These are phyloP conservation scores for Colletotrichum plurivorum DNA, from an alignment of 2,329 filamentous ascomycete genomes.

Conservation along the genomic window DNA sequence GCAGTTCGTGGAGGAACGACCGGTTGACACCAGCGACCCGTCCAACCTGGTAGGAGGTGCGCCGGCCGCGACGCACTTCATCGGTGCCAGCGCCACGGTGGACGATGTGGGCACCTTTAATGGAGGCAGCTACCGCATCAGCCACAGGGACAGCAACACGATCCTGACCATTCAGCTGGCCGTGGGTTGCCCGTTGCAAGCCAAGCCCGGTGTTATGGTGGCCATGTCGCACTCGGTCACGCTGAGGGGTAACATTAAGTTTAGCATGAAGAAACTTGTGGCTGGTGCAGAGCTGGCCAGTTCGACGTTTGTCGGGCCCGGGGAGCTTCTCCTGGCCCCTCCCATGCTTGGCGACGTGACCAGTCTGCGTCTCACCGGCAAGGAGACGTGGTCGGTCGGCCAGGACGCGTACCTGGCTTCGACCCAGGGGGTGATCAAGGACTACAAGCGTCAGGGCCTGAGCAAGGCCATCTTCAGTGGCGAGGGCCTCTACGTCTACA, in stretches of 20 bases:
- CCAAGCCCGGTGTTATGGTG: slow-evolving; percentile 91
- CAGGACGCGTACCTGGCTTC: slow-evolving; percentile 88
- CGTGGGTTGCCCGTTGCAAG: slow-evolving; percentile 85
- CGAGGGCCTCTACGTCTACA: slow-evolving; percentile 92
- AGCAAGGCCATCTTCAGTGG: slow-evolving; percentile 95
- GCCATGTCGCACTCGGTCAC: slow-evolving; percentile 93
- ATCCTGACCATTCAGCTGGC: slow-evolving; percentile 91
- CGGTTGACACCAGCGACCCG: slow-evolving; percentile 48
- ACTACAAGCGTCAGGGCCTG: slow-evolving; percentile 88
- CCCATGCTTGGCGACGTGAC: slow-evolving; percentile 87
- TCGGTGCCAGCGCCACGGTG: slow-evolving; percentile 71
- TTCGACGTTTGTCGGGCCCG: slow-evolving; percentile 89
- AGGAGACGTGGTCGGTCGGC: slow-evolving; percentile 86
- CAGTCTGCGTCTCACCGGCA: slow-evolving; percentile 79
- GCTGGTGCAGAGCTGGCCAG: slow-evolving; percentile 83
- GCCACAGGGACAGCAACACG: slow-evolving; percentile 91
- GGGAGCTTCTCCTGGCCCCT: slow-evolving; percentile 89
- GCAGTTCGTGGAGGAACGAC: slow-evolving; percentile 43
- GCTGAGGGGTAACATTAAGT: slow-evolving; percentile 85
- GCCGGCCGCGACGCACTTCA: slow-evolving; percentile 69
- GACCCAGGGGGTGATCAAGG: slow-evolving; percentile 89
- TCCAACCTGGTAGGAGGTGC: slow-evolving; percentile 55
- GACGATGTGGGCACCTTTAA: slow-evolving; percentile 98
- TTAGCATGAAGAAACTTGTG: slow-evolving; percentile 92
- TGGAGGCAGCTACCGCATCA: slow-evolving; percentile 93